phyloP scores from a whole-genome alignment of 768 basidiomycete genomes.

The Lactarius indigo region DNA sequence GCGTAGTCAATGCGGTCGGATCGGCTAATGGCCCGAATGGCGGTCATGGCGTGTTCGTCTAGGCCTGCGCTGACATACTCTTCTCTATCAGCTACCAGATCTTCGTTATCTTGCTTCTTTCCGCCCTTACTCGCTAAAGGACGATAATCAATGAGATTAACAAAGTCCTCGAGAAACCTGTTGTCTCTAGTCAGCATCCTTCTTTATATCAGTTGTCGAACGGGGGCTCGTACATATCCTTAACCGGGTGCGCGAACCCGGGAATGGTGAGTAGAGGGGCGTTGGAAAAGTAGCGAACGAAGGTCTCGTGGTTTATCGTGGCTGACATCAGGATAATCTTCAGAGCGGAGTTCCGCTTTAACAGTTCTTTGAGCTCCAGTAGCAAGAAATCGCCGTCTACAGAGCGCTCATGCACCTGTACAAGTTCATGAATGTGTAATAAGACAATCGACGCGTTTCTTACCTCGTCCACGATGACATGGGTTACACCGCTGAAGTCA shows the following conservation, averaged over 20 bases:
- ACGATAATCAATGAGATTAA: constrained; percentile 16
- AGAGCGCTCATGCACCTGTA: constrained; percentile 85
- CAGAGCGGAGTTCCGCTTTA: constrained; percentile 58
- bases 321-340: constrained; percentile 92
- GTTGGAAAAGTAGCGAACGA: constrained; percentile 73
- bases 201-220: background rate
- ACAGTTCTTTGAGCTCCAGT: constrained; percentile 74
- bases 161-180: constrained; percentile 25
- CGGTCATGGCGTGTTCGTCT: constrained; percentile 44
- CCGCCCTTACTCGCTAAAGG: constrained; percentile 12
- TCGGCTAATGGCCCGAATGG: constrained; percentile 57
- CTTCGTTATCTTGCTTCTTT: constrained; percentile 21
- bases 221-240: constrained; percentile 52
- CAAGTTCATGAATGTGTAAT: background rate
- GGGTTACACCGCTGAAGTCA: constrained; percentile 64
- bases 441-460: constrained; percentile 13
- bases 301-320: constrained; percentile 89
- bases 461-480: constrained; percentile 91
- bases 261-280: constrained; percentile 84
- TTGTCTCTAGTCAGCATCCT: background rate
- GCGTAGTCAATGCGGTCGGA: constrained; percentile 71
- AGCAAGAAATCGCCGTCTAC: constrained; percentile 89
- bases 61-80: constrained; percentile 52
- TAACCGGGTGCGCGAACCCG: constrained; percentile 75
- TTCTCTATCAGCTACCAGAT: constrained; percentile 24